Percentiles rank a stretch among this genome's conserved stretches.
Evolutionary conservation across 345 rosid species (phyloP).

Genomic region (Syzygium grande): DNA sequence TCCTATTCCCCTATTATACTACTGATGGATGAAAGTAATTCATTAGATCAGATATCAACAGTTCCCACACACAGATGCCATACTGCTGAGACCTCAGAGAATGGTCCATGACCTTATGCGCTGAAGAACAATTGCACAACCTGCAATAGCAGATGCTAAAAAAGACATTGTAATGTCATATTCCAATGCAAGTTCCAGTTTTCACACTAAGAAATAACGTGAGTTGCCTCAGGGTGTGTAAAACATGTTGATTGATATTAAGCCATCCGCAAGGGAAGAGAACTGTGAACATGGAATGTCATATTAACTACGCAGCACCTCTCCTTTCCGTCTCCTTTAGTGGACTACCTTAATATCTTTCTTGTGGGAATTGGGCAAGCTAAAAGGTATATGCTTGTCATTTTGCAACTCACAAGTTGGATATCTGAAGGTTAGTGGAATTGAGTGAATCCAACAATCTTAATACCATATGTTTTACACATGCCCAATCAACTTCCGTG

Average conservation of each 20-base stretch:
- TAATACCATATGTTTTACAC: background rate
- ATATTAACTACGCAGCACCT: background rate
- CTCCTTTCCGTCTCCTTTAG: background rate
- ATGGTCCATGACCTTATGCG: background rate
- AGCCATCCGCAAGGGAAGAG: background rate
- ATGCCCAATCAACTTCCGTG: background rate
- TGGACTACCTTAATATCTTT: background rate
- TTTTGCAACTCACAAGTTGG: background rate
- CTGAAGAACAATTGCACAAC: background rate
- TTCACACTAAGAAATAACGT: background rate
- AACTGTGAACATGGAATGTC: background rate
- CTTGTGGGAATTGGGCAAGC: background rate
- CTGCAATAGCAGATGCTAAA: background rate
- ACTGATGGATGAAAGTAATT: background rate
- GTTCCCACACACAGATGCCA: background rate
- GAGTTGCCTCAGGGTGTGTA: background rate
- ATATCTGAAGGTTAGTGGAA: background rate
- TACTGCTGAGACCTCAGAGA: background rate
- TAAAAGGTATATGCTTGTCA: background rate
- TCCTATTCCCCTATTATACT: background rate
- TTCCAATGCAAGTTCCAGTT: background rate
- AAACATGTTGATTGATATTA: background rate
- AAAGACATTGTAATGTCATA: background rate
- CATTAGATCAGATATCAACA: background rate
- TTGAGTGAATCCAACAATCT: background rate